These are phyloP conservation scores for Phytopythium helicoides DNA, from an alignment of 352 stramenopile species.

Conservation along the genomic window DNA sequence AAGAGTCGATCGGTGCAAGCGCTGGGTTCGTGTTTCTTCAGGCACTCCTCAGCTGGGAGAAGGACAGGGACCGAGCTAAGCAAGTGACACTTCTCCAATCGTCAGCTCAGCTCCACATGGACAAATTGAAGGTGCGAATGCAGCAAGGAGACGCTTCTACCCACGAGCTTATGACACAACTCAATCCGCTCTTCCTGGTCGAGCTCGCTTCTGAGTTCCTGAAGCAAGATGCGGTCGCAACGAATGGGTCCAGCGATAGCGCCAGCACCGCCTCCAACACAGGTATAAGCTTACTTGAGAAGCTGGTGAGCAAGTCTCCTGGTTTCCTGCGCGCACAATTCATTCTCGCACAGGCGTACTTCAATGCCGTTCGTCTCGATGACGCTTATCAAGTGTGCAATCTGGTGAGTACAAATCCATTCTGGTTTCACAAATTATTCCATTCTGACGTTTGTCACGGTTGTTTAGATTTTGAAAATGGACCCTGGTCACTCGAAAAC, in stretches of 20 bases:
- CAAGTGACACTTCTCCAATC: constrained; percentile 77
- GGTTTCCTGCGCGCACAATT: constrained; percentile 85
- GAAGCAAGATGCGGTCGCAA: constrained; percentile 30
- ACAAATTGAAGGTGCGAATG: constrained; percentile 67
- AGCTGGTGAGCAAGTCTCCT: constrained; percentile 78
- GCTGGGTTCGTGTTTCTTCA: constrained; percentile 84
- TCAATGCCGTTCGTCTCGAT: constrained; percentile 62
- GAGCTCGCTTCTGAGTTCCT: constrained; percentile 86
- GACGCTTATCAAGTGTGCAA: constrained; percentile 80
- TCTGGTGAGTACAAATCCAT: no score
- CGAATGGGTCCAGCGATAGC: neutral
- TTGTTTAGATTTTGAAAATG: constrained; percentile 61
- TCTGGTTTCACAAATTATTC: no score
- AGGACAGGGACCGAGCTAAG: constrained; percentile 58
- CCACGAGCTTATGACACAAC: constrained; percentile 68
- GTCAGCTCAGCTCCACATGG: constrained; percentile 81
- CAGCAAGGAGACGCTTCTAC: constrained; percentile 65
- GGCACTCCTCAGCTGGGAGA: constrained; percentile 81
- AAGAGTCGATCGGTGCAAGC: constrained; percentile 81
- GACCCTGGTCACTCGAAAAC: constrained; percentile 67
- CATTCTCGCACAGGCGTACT: constrained; percentile 80
- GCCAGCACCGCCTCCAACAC: constrained; percentile 45
- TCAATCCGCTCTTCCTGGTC: constrained; percentile 89
- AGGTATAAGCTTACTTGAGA: constrained; percentile 78
- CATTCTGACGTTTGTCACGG: no score